These are phyloP conservation scores for Rickenella mellea DNA, from an alignment of 768 basidiomycete species.

Conservation along the genomic window DNA sequence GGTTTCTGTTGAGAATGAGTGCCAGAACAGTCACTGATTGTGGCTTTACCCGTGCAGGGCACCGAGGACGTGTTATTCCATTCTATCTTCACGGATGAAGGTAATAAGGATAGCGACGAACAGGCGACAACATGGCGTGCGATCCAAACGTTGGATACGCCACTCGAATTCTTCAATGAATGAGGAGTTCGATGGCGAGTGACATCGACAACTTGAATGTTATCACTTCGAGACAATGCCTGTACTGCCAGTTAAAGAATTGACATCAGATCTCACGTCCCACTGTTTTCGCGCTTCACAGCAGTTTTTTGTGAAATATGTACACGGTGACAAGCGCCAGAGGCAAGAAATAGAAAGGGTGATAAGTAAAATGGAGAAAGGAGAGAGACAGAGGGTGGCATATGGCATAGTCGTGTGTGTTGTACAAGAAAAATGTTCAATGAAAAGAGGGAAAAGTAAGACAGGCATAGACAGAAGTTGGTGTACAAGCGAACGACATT, in stretches of 20 bases:
- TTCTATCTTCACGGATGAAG: constrained; percentile 59
- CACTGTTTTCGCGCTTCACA: too few species aligned
- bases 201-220: too few species aligned
- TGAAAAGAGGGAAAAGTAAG: constrained; percentile 12
- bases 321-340: constrained; percentile 8
- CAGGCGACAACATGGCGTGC: constrained; percentile 53
- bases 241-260: too few species aligned
- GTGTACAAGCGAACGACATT: constrained; percentile 3
- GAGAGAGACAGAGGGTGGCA: neutral
- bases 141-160: constrained; percentile 47
- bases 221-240: too few species aligned
- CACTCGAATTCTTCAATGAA: constrained; percentile 66
- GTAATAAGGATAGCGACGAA: constrained; percentile 32
- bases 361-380: constrained; percentile 7
- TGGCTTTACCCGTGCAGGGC: constrained; percentile 32
- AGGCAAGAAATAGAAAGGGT: constrained; percentile 8
- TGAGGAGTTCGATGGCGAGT: constrained; percentile 20
- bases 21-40: neutral
- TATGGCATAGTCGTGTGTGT: too few species aligned
- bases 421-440: constrained; percentile 15
- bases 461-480: constrained; percentile 10
- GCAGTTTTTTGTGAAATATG: neutral
- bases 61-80: constrained; percentile 60
- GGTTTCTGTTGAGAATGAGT: neutral
- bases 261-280: too few species aligned